Evolutionary conservation across 495 filamentous ascomycete species (phyloP).

Genomic region (Xylaria scruposa): DNA sequence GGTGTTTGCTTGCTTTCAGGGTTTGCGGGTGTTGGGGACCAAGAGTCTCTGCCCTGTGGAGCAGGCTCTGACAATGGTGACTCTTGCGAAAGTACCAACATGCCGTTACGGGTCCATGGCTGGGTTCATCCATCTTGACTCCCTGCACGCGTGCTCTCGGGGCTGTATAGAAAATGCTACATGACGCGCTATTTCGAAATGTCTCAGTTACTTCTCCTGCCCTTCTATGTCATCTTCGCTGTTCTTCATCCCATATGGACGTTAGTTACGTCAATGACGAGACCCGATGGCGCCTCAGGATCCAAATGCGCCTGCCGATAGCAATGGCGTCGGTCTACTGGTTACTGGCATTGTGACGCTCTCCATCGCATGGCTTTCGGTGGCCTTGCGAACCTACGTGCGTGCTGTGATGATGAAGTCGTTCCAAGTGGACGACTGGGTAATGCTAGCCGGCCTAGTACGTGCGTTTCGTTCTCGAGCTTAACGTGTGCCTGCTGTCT

Average conservation of each 20-base stretch:
- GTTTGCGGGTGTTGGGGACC: background rate
- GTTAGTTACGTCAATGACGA: slow-evolving; percentile 31
- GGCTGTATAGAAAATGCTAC: slow-evolving; percentile 6
- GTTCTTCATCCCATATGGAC: slow-evolving; percentile 29
- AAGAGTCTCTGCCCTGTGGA: slow-evolving; percentile 16
- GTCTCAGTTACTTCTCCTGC: background rate
- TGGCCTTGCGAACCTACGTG: slow-evolving; percentile 46
- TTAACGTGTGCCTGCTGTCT: background rate
- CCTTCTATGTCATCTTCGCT: background rate
- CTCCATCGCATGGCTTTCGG: slow-evolving; percentile 42
- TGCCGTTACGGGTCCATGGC: slow-evolving; percentile 10
- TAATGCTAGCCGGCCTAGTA: slow-evolving; percentile 50
- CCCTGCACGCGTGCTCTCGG: slow-evolving; percentile 7
- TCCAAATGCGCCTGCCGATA: slow-evolving; percentile 41
- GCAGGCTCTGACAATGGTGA: slow-evolving; percentile 13
- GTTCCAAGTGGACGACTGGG: slow-evolving; percentile 51
- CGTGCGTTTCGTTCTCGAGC: slow-evolving; percentile 5
- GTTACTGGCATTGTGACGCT: slow-evolving; percentile 40
- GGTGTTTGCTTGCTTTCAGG: background rate
- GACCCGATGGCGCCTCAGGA: slow-evolving; percentile 42
- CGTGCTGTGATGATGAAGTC: slow-evolving; percentile 45
- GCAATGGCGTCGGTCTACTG: slow-evolving; percentile 46
- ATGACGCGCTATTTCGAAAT: slow-evolving; percentile 3
- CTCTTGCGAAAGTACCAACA: background rate
- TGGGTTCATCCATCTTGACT: background rate